A percentile compares a stretch with the other conserved stretches of the same genome.
phyloP scores from a whole-genome alignment of 305 asterid species.

The Ilex paraguariensis region DNA sequence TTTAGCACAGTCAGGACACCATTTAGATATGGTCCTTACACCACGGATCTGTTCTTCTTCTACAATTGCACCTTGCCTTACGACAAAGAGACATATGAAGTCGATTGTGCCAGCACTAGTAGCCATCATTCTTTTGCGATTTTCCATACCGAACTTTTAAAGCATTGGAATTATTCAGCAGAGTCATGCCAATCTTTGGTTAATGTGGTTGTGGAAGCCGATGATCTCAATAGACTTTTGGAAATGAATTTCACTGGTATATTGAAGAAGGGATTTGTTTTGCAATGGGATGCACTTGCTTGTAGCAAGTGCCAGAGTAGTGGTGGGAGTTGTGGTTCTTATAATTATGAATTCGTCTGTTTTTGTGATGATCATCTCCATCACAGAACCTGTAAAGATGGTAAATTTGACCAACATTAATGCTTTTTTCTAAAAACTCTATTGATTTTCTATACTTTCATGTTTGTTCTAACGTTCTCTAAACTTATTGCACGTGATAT shows the following conservation, averaged over 20 bases:
- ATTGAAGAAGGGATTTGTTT: slow-evolving; percentile 32
- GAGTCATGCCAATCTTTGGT: slow-evolving; percentile 34
- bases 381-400: neutral
- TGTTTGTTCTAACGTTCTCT: neutral
- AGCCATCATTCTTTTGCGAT: slow-evolving; percentile 47
- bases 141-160: slow-evolving; percentile 36
- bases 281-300: slow-evolving; percentile 41
- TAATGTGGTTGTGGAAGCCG: slow-evolving; percentile 37
- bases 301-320: slow-evolving; percentile 23
- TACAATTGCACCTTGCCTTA: slow-evolving; percentile 45
- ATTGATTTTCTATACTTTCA: neutral
- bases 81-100: slow-evolving; percentile 28
- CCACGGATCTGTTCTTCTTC: slow-evolving; percentile 47
- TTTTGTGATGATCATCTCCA: neutral
- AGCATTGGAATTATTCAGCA: slow-evolving; percentile 39
- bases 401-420: neutral
- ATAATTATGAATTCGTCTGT: neutral
- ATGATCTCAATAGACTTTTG: slow-evolving; percentile 17
- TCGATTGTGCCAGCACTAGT: slow-evolving; percentile 43
- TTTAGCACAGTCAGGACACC: slow-evolving; percentile 34
- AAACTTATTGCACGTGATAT: neutral
- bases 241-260: slow-evolving; percentile 37
- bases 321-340: slow-evolving; percentile 26
- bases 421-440: neutral
- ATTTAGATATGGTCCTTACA: slow-evolving; percentile 42